A percentile compares a stretch with the other conserved stretches of the same genome.
These are phyloP conservation scores for Choanephora cucurbitarum DNA, from an alignment of 371 early-diverging fungal genomes.

Conservation along the genomic window DNA sequence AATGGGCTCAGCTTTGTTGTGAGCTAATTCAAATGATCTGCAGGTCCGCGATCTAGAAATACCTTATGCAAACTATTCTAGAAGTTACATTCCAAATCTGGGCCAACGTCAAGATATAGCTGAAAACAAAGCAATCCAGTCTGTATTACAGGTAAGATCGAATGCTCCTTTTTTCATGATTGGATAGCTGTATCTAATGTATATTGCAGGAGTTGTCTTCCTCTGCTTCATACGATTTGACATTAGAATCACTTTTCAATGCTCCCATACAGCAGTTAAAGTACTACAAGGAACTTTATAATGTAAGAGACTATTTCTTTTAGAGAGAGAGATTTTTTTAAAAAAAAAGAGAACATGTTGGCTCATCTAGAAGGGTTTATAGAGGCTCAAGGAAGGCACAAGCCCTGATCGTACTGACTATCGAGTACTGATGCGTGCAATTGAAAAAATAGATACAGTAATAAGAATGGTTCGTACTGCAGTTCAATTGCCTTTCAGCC, in stretches of 20 bases:
- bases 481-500: slow-evolving; percentile 8
- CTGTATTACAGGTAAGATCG: slow-evolving; percentile 25
- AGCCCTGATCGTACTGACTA: slow-evolving; percentile 45
- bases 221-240: slow-evolving; percentile 27
- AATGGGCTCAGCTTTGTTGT: not conserved
- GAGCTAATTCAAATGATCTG: not conserved
- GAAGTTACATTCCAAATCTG: slow-evolving; percentile 38
- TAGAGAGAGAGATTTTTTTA: too few relatives aligned
- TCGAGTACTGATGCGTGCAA: slow-evolving; percentile 36
- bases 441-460: slow-evolving; percentile 40
- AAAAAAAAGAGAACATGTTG: too few relatives aligned
- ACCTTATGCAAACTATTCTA: slow-evolving; percentile 52
- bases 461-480: slow-evolving; percentile 29
- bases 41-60: slow-evolving; percentile 54
- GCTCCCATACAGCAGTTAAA: slow-evolving; percentile 48
- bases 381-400: slow-evolving; percentile 46
- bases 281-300: slow-evolving; percentile 53
- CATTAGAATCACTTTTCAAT: slow-evolving; percentile 46
- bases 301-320: too few relatives aligned
- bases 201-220: slow-evolving; percentile 30
- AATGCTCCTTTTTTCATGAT: not conserved
- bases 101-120: slow-evolving; percentile 43
- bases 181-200: not conserved
- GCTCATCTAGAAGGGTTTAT: not conserved
- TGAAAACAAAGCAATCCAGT: slow-evolving; percentile 28